phyloP scores from a whole-genome alignment of 108 stramenopile genomes.

The Cyclostephanos tholiformis region DNA sequence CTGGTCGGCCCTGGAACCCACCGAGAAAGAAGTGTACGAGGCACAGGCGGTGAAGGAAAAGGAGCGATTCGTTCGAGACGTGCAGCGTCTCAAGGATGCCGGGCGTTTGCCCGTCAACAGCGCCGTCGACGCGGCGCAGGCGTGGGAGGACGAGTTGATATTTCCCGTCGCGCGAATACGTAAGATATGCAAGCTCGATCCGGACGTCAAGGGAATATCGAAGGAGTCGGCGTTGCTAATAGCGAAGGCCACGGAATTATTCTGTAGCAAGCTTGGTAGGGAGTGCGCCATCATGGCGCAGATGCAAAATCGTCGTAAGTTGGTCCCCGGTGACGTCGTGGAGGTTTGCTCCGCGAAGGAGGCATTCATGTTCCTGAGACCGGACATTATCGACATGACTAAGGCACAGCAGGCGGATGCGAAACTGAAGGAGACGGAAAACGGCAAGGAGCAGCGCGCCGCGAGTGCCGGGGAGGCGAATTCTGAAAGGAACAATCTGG shows the following conservation, averaged over 20 bases:
- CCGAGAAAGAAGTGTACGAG: slow-evolving; percentile 67
- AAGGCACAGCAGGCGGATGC: slow-evolving; percentile 30
- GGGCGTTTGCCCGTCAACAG: slow-evolving; percentile 38
- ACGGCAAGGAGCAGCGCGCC: slow-evolving; percentile 11
- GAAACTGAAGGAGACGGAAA: slow-evolving; percentile 30
- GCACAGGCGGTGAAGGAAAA: slow-evolving; percentile 59
- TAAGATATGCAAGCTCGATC: slow-evolving; percentile 90
- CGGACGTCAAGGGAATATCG: slow-evolving; percentile 77
- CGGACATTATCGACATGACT: slow-evolving; percentile 58
- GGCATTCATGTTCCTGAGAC: slow-evolving; percentile 69
- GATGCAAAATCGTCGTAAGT: slow-evolving; percentile 76
- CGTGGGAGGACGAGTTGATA: slow-evolving; percentile 26
- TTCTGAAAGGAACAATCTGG: slow-evolving; percentile 7
- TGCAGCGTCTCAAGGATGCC: slow-evolving; percentile 58
- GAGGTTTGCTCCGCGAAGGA: slow-evolving; percentile 72
- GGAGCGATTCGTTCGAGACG: slow-evolving; percentile 57
- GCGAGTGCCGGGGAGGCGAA: neutral
- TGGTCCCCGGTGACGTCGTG: slow-evolving; percentile 76
- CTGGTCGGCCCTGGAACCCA: slow-evolving; percentile 54
- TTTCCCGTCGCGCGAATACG: slow-evolving; percentile 82
- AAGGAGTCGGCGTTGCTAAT: slow-evolving; percentile 84
- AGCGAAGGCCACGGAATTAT: slow-evolving; percentile 82
- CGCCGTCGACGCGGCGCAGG: slow-evolving; percentile 4
- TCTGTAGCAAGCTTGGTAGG: slow-evolving; percentile 61
- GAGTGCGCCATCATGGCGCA: slow-evolving; percentile 70